These are phyloP conservation scores for Vigna unguiculata DNA, from an alignment of 306 rosid species.

Conservation along the genomic window DNA sequence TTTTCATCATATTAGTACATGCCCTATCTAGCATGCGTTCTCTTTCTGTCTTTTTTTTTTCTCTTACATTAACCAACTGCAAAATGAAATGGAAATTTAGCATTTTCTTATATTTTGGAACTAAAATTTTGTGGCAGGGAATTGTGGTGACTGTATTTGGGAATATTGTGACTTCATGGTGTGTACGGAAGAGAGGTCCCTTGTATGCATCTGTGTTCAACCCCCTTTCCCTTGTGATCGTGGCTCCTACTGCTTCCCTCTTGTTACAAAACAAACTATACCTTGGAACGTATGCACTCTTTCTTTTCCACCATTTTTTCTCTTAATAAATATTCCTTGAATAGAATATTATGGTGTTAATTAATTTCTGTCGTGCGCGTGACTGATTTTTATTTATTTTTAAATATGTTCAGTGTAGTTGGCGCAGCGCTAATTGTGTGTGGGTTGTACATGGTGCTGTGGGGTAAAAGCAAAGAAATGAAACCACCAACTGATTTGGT, in stretches of 20 bases:
- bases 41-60: no score
- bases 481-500: background rate
- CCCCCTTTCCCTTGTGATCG: background rate
- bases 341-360: no score
- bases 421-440: background rate
- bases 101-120: background rate
- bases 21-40: no score
- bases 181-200: background rate
- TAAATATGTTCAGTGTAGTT: background rate
- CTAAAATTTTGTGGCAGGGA: constrained; percentile 1
- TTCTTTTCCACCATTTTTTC: background rate
- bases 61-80: no score
- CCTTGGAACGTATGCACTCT: background rate
- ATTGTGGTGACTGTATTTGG: background rate
- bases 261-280: background rate
- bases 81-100: no score
- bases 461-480: constrained; percentile 17
- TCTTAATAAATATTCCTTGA: no score
- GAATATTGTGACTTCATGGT: background rate
- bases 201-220: background rate
- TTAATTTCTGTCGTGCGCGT: no score
- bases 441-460: constrained; percentile 7
- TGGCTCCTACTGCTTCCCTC: background rate
- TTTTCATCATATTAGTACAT: no score
- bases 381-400: no score